Evolutionary conservation across 1,139 yeast genomes (phyloP).

Genomic region (Taphrina flavorubra): DNA sequence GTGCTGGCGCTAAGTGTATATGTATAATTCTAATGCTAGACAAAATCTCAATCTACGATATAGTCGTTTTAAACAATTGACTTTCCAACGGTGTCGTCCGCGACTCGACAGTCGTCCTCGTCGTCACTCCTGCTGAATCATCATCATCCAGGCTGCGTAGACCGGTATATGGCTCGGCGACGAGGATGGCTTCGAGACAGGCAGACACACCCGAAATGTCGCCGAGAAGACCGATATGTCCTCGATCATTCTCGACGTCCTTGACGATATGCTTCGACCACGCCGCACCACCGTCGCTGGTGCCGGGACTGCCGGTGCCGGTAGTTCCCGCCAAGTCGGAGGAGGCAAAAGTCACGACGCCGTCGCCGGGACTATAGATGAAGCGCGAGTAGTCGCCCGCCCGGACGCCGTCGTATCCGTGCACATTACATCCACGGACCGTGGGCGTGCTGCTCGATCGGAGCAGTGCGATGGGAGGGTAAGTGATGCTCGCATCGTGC

Average conservation of each 20-base stretch:
- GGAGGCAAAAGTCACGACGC: constrained; percentile 84
- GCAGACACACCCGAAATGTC: constrained; percentile 61
- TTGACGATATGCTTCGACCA: constrained; percentile 76
- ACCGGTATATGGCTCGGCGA: not conserved
- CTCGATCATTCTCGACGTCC: constrained; percentile 62
- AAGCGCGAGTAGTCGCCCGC: constrained; percentile 77
- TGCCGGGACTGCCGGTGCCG: too few relatives aligned
- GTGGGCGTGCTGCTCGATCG: constrained; percentile 85
- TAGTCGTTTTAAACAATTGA: constrained; percentile 2
- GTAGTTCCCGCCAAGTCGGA: constrained; percentile 66
- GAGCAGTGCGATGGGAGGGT: constrained; percentile 83
- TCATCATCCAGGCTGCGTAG: too few relatives aligned
- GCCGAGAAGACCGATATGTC: constrained; percentile 80
- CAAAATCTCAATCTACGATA: not conserved
- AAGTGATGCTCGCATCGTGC: constrained; percentile 58
- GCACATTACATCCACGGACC: constrained; percentile 75
- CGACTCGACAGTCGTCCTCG: too few relatives aligned
- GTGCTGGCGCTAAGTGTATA: constrained; percentile 1
- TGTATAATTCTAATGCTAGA: not conserved
- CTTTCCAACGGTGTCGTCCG: constrained; percentile 1
- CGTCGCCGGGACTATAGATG: constrained; percentile 89
- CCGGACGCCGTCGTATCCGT: constrained; percentile 64
- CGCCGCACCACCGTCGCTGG: constrained; percentile 48
- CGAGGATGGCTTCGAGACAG: constrained; percentile 22
- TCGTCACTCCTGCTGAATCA: too few relatives aligned